Conservation (phyloP, 2,329 filamentous ascomycete species). For the Colletotrichum phormii region DNA sequence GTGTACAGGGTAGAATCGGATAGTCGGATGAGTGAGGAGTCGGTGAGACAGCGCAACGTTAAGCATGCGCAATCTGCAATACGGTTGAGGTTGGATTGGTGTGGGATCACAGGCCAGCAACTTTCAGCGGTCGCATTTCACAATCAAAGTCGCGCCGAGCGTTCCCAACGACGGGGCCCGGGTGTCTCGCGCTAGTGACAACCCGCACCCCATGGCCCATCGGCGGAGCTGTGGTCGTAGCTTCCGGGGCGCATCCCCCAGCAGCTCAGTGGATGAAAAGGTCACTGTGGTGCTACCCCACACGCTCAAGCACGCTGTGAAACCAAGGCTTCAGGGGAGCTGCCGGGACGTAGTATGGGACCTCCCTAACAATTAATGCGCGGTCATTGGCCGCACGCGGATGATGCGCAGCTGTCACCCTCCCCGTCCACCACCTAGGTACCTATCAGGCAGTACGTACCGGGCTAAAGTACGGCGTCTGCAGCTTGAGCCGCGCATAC, state of each 20-base stretch:
- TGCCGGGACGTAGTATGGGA: not conserved
- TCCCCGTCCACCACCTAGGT: not conserved
- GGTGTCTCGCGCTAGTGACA: slow-evolving; percentile 26
- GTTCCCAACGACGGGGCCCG: slow-evolving; percentile 10
- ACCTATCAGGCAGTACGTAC: too few relatives aligned
- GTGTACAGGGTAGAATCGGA: not conserved
- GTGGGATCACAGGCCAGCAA: slow-evolving; percentile 16
- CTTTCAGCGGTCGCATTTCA: slow-evolving; percentile 3
- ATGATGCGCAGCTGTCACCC: slow-evolving; percentile 5
- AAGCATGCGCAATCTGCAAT: slow-evolving; percentile 19
- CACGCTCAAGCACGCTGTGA: slow-evolving; percentile 24
- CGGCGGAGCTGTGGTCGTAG: slow-evolving; percentile 5
- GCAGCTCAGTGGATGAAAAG: not conserved
- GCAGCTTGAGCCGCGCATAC: not conserved
- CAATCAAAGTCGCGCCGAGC: slow-evolving; percentile 14
- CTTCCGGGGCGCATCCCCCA: not conserved
- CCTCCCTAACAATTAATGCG: slow-evolving; percentile 13
- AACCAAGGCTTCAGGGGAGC: slow-evolving; percentile 17
- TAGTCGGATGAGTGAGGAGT: not conserved
- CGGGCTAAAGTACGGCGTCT: not conserved
- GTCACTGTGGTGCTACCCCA: slow-evolving; percentile 8
- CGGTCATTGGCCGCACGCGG: slow-evolving; percentile 4
- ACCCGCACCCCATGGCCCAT: not conserved
- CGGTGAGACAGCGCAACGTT: slow-evolving; percentile 4
- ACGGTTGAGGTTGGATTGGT: slow-evolving; percentile 10